Evolutionary conservation across 176 grass and related monocot species (phyloP).

Genomic region (Zea luxurians): DNA sequence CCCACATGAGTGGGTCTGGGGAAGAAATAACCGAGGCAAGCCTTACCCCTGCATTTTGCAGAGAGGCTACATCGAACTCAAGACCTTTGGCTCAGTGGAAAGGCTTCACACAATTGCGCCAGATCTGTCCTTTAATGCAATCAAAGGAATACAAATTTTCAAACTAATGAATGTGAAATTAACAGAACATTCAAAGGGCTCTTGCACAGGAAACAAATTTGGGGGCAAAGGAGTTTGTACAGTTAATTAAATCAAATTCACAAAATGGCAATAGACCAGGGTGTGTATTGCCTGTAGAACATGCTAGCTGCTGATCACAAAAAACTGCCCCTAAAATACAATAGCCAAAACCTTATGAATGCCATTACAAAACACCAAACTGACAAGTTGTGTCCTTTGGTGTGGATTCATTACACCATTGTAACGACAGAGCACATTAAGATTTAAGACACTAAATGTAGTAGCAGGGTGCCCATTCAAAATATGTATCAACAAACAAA

Average conservation of each 20-base stretch:
- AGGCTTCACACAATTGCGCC: no score
- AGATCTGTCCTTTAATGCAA: no score
- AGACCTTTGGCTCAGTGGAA: no score
- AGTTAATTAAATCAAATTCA: constrained; percentile 10
- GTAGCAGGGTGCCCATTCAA: constrained; percentile 10
- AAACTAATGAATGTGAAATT: background rate
- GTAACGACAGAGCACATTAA: constrained; percentile 5
- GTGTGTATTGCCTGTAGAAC: constrained; percentile 6
- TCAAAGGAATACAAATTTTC: background rate
- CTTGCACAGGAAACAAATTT: constrained; percentile 28
- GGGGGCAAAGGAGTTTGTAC: background rate
- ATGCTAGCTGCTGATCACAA: background rate
- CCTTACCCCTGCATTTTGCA: no score
- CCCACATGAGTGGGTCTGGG: no score
- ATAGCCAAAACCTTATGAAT: constrained; percentile 5
- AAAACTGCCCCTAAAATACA: background rate
- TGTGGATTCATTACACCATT: constrained; percentile 6
- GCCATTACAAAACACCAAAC: constrained; percentile 3
- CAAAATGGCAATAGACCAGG: background rate
- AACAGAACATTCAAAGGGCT: constrained; percentile 4
- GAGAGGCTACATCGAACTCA: no score
- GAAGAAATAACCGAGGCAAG: no score
- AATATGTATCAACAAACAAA: constrained; percentile 13
- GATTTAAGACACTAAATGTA: background rate
- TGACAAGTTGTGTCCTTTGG: background rate